Percentiles rank a stretch among this genome's conserved stretches.
Evolutionary conservation across 2,329 filamentous ascomycete genomes (phyloP).

Genomic region (Chaetomiaceae sp.): DNA sequence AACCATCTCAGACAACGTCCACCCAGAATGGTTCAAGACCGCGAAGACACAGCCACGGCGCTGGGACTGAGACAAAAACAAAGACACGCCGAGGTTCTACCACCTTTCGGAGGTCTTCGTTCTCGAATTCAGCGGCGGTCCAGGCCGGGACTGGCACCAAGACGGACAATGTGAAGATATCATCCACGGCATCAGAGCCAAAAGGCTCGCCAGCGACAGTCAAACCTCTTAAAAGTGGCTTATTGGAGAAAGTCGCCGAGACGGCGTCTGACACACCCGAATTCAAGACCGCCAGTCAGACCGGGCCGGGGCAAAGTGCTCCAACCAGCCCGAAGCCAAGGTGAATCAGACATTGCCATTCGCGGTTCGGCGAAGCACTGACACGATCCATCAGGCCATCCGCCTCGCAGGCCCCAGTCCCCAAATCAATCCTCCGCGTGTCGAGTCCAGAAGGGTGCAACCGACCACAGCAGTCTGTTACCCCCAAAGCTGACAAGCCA

Average conservation of each 20-base stretch:
- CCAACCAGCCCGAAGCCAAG: constrained; percentile 14
- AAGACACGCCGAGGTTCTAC: constrained; percentile 25
- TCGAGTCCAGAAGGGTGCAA: constrained; percentile 20
- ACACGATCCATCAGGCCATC: constrained; percentile 7
- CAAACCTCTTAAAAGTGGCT: constrained; percentile 18
- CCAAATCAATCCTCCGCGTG: constrained; percentile 24
- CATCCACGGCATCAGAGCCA: constrained; percentile 13
- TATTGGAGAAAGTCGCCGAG: constrained; percentile 21
- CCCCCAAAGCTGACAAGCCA: constrained; percentile 9
- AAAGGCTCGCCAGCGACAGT: constrained; percentile 12
- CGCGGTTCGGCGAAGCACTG: not conserved
- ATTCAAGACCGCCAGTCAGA: constrained; percentile 8
- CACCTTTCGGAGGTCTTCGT: constrained; percentile 20
- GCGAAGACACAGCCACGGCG: constrained; percentile 23
- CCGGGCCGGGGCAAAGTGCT: not conserved
- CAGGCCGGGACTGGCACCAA: constrained; percentile 19
- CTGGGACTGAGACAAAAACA: constrained; percentile 18
- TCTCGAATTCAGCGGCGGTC: constrained; percentile 16
- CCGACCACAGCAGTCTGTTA: constrained; percentile 15
- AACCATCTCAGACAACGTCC: constrained; percentile 4
- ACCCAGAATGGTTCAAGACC: constrained; percentile 14
- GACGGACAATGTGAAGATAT: constrained; percentile 22
- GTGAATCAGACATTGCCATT: not conserved
- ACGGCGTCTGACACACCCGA: constrained; percentile 2
- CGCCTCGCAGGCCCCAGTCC: constrained; percentile 5